phyloP scores from a whole-genome alignment of 2,329 filamentous ascomycete genomes.

The Pleomassaria siparia region DNA sequence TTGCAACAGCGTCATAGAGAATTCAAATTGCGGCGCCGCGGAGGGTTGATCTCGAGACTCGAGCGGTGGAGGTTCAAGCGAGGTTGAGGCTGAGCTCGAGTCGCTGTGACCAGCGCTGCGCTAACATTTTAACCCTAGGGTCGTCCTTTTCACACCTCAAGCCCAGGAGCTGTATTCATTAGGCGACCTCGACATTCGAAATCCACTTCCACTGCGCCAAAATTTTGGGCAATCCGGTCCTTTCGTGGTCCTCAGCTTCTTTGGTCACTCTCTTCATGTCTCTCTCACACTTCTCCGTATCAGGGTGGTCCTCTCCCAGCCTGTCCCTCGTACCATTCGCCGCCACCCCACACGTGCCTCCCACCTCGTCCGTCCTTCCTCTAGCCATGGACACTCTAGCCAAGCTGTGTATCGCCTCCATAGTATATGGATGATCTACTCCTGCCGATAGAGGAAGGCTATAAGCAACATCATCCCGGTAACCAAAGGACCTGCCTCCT shows the following conservation, averaged over 20 bases:
- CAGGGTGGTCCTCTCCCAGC: constrained; percentile 10
- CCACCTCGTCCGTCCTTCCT: constrained; percentile 10
- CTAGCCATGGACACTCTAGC: constrained; percentile 8
- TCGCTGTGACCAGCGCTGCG: too few relatives aligned
- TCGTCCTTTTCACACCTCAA: too few relatives aligned
- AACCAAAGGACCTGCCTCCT: constrained; percentile 8
- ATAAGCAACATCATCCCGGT: constrained; percentile 10
- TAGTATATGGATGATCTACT: constrained; percentile 11
- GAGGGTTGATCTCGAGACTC: too few relatives aligned
- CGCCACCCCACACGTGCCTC: constrained; percentile 4
- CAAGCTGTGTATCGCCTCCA: constrained; percentile 10
- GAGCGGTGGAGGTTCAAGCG: too few relatives aligned
- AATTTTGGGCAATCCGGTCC: constrained; percentile 11
- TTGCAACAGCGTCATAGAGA: too few relatives aligned
- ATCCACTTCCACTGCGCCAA: too few relatives aligned
- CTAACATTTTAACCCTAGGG: too few relatives aligned
- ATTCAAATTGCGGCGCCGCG: too few relatives aligned
- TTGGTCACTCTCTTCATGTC: background rate
- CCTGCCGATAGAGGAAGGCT: constrained; percentile 13
- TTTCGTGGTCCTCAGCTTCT: background rate
- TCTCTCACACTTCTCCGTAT: background rate
- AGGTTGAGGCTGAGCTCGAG: too few relatives aligned
- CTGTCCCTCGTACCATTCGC: constrained; percentile 1
- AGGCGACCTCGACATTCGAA: too few relatives aligned
- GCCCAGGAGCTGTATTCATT: too few relatives aligned